Base-by-base conservation (phyloP, 371 early-diverging fungal species). In the Actinomortierella wolfii region DNA sequence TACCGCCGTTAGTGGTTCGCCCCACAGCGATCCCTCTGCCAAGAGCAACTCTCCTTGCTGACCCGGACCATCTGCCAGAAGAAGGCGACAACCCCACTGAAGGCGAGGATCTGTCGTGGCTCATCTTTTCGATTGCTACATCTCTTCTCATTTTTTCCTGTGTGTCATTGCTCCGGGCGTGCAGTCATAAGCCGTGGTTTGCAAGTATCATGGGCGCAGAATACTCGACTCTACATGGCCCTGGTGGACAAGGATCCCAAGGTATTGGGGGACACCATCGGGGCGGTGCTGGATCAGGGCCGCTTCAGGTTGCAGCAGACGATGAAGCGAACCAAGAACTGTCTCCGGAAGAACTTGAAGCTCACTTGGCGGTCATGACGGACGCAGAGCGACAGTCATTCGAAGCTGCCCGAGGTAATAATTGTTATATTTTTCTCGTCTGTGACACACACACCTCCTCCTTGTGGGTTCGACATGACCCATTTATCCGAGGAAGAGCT, bases 351-450 rank as follows among this genome's bases (percentile, higher is more conserved):
- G 69, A 64, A 49, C 43, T 47, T 43, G 71, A 71, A 29, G 66
- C 60, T 9, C 61, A 63, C 15, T 56, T 51, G 51, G 59, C 73
- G n/a, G 58, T 49, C 24, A 51, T 71, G 52, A 54, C 73, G 0
- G 73, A 66, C 28, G 53, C 66, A 41, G 55, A 71, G 20, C 66
- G 73, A 23, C 73, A 64, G 21, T 62, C 66, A 2, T 71, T 61
- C 40, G 62, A 61, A 13, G 53, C 66, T 21, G 56, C 66, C 17
- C 48, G 45, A 59, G 73, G 73, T 71, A 68, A 18, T 50, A 50
- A 46, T 24, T 26, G 0, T 3, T 44, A 3, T 44, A 2, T 44
- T 20, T 44, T 20, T 20, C 13, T 44, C 13, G n/a, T 44, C 20
- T 44, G 6, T n/a, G 15, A 44, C n/a, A 44, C 15, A 6, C 44